Evolutionary conservation across 371 early-diverging fungal genomes (phyloP).

Genomic region (Entomophthora muscae): DNA sequence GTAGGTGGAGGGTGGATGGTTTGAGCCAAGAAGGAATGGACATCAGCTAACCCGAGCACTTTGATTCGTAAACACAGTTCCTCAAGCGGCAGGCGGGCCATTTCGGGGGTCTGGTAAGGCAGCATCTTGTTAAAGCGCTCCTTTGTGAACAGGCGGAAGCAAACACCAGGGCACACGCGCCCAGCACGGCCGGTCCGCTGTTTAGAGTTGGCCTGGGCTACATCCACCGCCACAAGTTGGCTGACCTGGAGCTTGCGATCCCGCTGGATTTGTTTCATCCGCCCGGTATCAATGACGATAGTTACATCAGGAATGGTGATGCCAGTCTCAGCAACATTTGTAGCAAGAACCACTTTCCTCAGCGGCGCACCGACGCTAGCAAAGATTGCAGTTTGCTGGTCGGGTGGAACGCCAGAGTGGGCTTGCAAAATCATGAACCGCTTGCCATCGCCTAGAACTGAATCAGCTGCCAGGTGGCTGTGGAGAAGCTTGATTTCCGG

Average conservation of each 20-base stretch:
- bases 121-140: slow-evolving; percentile 46
- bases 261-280: slow-evolving; percentile 87
- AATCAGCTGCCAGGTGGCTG: slow-evolving; percentile 28
- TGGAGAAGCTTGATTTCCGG: slow-evolving; percentile 46
- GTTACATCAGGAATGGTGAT: slow-evolving; percentile 94
- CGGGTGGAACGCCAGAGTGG: slow-evolving; percentile 58
- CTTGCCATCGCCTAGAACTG: slow-evolving; percentile 20
- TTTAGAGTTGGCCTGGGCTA: slow-evolving; percentile 85
- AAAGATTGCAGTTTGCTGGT: slow-evolving; percentile 45
- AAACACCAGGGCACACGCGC: slow-evolving; percentile 58
- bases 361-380: slow-evolving; percentile 28
- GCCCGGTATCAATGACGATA: slow-evolving; percentile 95
- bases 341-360: slow-evolving; percentile 72
- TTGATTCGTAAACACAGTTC: slow-evolving; percentile 53
- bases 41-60: slow-evolving; percentile 29
- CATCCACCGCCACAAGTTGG: slow-evolving; percentile 66
- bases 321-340: slow-evolving; percentile 98
- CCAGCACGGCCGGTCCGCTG: slow-evolving; percentile 97
- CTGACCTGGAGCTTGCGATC: slow-evolving; percentile 82
- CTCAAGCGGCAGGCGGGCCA: slow-evolving; percentile 50
- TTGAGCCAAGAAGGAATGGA: slow-evolving; percentile 35
- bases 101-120: slow-evolving; percentile 51
- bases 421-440: slow-evolving; percentile 46
- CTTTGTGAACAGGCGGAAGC: slow-evolving; percentile 92
- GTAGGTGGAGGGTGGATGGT: slow-evolving; percentile 57